A percentile compares a stretch with the other conserved stretches of the same genome.
Conservation (phyloP, 1,284 basidiomycete species). For the Chalciporus piperatoides region DNA sequence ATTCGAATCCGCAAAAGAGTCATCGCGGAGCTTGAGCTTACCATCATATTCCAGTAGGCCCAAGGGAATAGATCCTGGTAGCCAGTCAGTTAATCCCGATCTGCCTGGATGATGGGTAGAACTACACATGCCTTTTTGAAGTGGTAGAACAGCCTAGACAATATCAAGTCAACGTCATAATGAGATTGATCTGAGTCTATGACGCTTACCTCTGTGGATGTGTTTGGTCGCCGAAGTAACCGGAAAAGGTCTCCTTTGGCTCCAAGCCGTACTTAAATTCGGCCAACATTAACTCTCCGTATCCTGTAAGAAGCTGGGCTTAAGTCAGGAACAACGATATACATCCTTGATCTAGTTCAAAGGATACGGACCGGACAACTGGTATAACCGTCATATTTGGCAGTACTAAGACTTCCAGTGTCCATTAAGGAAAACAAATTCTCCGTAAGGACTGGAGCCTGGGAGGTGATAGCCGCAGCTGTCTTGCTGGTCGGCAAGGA, state of each 20-base stretch:
- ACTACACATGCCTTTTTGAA: slow-evolving; percentile 78
- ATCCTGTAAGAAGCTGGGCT: slow-evolving; percentile 72
- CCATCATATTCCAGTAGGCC: slow-evolving; percentile 85
- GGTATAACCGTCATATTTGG: slow-evolving; percentile 81
- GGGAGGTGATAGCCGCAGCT: slow-evolving; percentile 87
- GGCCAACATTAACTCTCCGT: slow-evolving; percentile 83
- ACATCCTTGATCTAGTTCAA: neutral
- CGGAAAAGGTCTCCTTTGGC: slow-evolving; percentile 83
- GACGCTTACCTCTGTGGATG: slow-evolving; percentile 53
- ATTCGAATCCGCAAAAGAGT: neutral
- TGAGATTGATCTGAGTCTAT: neutral
- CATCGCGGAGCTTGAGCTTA: slow-evolving; percentile 32
- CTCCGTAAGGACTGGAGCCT: slow-evolving; percentile 90
- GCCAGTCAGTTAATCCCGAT: neutral
- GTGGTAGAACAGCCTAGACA: slow-evolving; percentile 75
- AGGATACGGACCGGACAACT: slow-evolving; percentile 66
- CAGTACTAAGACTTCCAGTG: slow-evolving; percentile 64
- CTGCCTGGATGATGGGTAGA: neutral
- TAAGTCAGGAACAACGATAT: slow-evolving; percentile 13
- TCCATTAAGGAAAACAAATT: slow-evolving; percentile 79
- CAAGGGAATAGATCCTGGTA: slow-evolving; percentile 79
- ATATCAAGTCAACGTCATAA: slow-evolving; percentile 5
- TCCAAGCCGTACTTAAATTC: slow-evolving; percentile 87
- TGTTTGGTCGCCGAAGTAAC: slow-evolving; percentile 66
- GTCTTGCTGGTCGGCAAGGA: slow-evolving; percentile 95